Percentiles rank a stretch among this genome's conserved stretches.
These are phyloP conservation scores for Phytopythium kandeliae DNA, from an alignment of 352 stramenopile species.

Conservation along the genomic window DNA sequence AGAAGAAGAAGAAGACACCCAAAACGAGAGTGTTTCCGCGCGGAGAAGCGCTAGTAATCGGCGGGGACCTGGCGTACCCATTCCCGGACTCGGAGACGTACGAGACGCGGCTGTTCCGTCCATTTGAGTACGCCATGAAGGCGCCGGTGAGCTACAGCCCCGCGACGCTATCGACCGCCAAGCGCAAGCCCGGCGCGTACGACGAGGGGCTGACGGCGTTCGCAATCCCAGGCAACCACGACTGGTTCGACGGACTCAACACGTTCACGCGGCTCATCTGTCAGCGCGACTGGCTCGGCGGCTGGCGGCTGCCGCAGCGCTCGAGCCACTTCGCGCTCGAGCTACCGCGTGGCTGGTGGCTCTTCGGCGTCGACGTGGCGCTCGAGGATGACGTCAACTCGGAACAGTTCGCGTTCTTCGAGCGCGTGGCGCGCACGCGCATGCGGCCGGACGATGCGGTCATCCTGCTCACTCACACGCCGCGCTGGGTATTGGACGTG, in stretches of 20 bases:
- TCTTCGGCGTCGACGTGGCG: constrained; percentile 89
- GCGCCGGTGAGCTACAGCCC: constrained; percentile 81
- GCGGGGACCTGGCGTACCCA: constrained; percentile 91
- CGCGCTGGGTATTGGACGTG: constrained; percentile 87
- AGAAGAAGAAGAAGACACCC: constrained; percentile 7
- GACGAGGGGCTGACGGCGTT: constrained; percentile 73
- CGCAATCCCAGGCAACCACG: constrained; percentile 89
- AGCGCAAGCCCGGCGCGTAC: constrained; percentile 38
- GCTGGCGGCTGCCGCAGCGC: constrained; percentile 90
- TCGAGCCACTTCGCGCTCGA: constrained; percentile 91
- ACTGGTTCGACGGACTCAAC: constrained; percentile 93
- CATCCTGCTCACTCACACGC: constrained; percentile 91
- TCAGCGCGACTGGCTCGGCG: constrained; percentile 88
- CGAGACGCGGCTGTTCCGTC: constrained; percentile 87
- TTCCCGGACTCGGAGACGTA: constrained; percentile 86
- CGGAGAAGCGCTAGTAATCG: constrained; percentile 87
- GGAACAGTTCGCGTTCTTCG: constrained; percentile 91
- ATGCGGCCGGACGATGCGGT: constrained; percentile 82
- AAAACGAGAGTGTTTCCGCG: constrained; percentile 62
- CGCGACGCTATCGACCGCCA: constrained; percentile 80
- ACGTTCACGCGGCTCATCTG: constrained; percentile 91
- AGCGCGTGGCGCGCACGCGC: constrained; percentile 65
- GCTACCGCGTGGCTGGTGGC: constrained; percentile 89
- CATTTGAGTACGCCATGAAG: constrained; percentile 94
- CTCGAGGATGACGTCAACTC: constrained; percentile 92